Evolutionary conservation across 305 asterid genomes (phyloP), one percentile per base, ranked within the genome.

Genomic region (Solanum hybrid): DNA sequence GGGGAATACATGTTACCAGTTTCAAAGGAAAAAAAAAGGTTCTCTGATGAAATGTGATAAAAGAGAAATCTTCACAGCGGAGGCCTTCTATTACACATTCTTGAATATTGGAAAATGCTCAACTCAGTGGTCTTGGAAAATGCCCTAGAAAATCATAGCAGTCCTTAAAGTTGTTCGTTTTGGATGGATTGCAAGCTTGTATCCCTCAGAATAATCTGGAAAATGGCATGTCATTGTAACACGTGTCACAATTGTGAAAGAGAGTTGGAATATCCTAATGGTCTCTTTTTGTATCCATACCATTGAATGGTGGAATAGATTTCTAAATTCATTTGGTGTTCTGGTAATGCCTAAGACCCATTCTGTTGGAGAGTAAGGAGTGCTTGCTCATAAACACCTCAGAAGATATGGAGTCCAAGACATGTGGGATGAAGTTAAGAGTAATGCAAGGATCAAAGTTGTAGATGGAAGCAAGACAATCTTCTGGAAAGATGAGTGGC

Each of bases 141-240:
- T 83, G 37, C 87, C 65, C 39, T 45, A 29, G 73, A 45, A 41
- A 51, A 83, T 45, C 27, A 17, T 11, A 41, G 75, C 75, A 83
- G 73, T 45, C 38, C 87, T 41, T 82, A 15, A 41, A 83, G 39
- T 17, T 45, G 73, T 83, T 45, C 31, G 75, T 83, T 83, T 83
- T 83, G 88, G 73, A 9, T 45, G 88, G 73, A 83, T 82, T 65
- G 33, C 39, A 45, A 83, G 88, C 75, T 83, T 83, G 88, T 45
- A 31, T 17, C 75, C 87, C 88, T 41, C 39, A 9, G 88, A 83
- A 29, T 45, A 29, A 83, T 45, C 88, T 83, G 88, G 75, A 83
- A 45, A 45, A 45, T 20, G 88, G 75, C 20, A 83, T 83, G 29
- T 17, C 68, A 83, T 29, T 83, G 88, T 29, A 83, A 45, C 27